Evolutionary conservation across 2,329 filamentous ascomycete genomes (phyloP).

Genomic region (Aspergillus versicolor): DNA sequence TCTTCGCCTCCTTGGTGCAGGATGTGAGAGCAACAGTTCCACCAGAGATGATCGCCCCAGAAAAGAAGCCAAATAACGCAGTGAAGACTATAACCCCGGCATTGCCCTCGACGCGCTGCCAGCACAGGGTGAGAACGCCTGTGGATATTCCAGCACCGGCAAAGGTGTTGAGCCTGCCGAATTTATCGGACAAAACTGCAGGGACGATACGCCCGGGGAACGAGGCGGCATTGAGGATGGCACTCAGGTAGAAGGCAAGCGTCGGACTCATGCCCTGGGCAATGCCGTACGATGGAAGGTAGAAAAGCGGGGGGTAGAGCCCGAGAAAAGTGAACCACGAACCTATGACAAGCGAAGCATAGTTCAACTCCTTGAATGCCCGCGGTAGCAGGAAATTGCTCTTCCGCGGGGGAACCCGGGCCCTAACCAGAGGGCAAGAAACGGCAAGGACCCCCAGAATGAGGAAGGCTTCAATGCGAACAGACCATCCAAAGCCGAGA

Average conservation of each 20-base stretch:
- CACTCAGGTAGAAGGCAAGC: slow-evolving; percentile 26
- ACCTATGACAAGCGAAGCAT: slow-evolving; percentile 20
- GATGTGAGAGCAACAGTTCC: slow-evolving; percentile 15
- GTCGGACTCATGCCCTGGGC: slow-evolving; percentile 20
- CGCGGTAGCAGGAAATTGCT: slow-evolving; percentile 19
- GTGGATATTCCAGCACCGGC: slow-evolving; percentile 22
- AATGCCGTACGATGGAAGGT: slow-evolving; percentile 28
- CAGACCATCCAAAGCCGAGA: slow-evolving; percentile 54
- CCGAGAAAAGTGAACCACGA: slow-evolving; percentile 25
- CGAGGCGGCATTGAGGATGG: slow-evolving; percentile 36
- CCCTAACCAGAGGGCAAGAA: slow-evolving; percentile 22
- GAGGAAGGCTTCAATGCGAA: slow-evolving; percentile 54
- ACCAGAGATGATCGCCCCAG: slow-evolving; percentile 33
- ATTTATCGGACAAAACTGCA: slow-evolving; percentile 33
- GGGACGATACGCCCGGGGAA: slow-evolving; percentile 37
- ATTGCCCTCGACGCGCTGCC: slow-evolving; percentile 23
- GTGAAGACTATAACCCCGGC: slow-evolving; percentile 32
- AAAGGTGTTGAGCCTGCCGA: slow-evolving; percentile 20
- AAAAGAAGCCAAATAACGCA: slow-evolving; percentile 33
- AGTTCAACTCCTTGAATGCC: slow-evolving; percentile 24
- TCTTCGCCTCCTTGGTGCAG: slow-evolving; percentile 12
- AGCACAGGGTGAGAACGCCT: slow-evolving; percentile 31
- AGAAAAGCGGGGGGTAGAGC: slow-evolving; percentile 34
- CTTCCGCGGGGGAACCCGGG: slow-evolving; percentile 24
- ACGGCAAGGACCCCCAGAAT: slow-evolving; percentile 47